phyloP scores from a whole-genome alignment of 129 eudicot genomes.

The Mikania micrantha region DNA sequence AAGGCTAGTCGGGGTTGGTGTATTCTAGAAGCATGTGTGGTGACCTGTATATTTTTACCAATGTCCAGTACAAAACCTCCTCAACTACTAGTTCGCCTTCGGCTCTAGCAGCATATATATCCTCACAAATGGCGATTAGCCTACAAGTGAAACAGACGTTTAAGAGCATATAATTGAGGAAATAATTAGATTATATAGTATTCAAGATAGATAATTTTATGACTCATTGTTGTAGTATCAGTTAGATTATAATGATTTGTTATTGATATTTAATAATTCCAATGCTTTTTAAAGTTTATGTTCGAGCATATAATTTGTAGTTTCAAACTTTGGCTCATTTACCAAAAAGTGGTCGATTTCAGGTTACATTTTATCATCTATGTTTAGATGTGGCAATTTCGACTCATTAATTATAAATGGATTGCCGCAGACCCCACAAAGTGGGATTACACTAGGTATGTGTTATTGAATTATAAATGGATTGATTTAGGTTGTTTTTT shows the following conservation, averaged over 20 bases:
- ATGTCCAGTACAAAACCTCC: slow-evolving; percentile 92
- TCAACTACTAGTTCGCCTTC: slow-evolving; percentile 95
- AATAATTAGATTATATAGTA: neutral
- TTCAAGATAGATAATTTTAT: neutral
- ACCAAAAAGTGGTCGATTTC: neutral
- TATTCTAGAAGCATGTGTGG: slow-evolving; percentile 98
- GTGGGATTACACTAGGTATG: too few relatives aligned
- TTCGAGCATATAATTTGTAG: neutral
- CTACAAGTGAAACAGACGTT: slow-evolving; percentile 27
- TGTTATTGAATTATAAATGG: neutral
- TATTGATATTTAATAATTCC: neutral
- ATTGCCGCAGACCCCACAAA: too few relatives aligned
- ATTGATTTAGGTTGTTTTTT: neutral
- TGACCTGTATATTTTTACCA: slow-evolving; percentile 86
- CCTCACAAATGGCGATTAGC: slow-evolving; percentile 93
- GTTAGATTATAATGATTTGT: neutral
- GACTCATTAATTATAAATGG: too few relatives aligned
- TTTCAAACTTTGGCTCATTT: neutral
- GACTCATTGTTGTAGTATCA: neutral
- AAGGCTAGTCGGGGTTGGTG: slow-evolving; percentile 71
- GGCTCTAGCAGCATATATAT: slow-evolving; percentile 98
- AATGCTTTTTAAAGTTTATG: neutral
- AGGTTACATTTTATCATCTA: neutral
- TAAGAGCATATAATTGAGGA: neutral
- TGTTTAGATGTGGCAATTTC: neutral